Percentiles rank a stretch among this genome's conserved stretches.
Evolutionary conservation across 2,329 filamentous ascomycete species (phyloP).

Genomic region (Pseudogymnoascus destructans): DNA sequence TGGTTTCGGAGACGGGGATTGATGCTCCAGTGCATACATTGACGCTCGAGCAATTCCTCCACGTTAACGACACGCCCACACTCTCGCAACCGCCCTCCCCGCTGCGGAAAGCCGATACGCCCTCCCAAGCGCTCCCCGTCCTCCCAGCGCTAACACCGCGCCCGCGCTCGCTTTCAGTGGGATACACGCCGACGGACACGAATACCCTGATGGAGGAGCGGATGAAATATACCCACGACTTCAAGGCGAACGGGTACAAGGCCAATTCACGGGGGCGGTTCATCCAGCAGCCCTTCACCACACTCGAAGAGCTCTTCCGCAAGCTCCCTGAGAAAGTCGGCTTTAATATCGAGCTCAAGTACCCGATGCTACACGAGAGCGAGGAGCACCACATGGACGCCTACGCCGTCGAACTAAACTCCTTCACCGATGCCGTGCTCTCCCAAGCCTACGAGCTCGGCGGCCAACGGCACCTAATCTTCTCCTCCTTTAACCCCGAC

Average conservation of each 20-base stretch:
- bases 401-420: constrained; percentile 90
- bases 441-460: constrained; percentile 68
- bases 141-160: constrained; percentile 15
- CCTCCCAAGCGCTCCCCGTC: constrained; percentile 15
- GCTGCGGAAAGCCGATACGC: constrained; percentile 16
- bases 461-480: constrained; percentile 79
- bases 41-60: constrained; percentile 88
- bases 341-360: constrained; percentile 99
- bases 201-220: constrained; percentile 46
- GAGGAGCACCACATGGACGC: constrained; percentile 95
- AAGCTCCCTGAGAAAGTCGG: constrained; percentile 71
- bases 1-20: constrained; percentile 94
- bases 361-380: constrained; percentile 92
- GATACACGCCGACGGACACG: constrained; percentile 18
- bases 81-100: constrained; percentile 33
- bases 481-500: constrained; percentile 95
- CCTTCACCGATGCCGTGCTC: constrained; percentile 88
- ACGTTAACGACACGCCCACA: constrained; percentile 47
- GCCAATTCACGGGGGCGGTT: constrained; percentile 87
- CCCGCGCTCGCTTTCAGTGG: constrained; percentile 26
- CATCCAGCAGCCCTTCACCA: constrained; percentile 92
- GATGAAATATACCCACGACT: constrained; percentile 95
- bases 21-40: constrained; percentile 93
- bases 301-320: constrained; percentile 82
- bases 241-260: constrained; percentile 90